Evolutionary conservation across 768 basidiomycete genomes (phyloP).

Genomic region (Leccinum broughii): DNA sequence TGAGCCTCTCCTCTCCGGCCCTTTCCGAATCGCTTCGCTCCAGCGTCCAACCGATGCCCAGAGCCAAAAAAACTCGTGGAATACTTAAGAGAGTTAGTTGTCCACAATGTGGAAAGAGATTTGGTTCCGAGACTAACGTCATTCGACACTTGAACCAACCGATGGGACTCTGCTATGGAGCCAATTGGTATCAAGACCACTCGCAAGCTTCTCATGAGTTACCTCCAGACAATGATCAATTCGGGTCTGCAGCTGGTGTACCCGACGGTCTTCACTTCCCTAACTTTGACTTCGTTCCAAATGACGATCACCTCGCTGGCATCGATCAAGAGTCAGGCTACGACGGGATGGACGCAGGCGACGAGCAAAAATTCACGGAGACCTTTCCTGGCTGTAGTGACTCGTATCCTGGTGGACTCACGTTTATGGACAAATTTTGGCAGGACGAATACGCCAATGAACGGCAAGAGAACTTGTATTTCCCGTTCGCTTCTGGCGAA

Average conservation of each 20-base stretch:
- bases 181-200: neutral
- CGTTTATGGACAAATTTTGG: too few relatives aligned
- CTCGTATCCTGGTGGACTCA: too few relatives aligned
- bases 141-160: constrained; percentile 5
- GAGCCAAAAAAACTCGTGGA: neutral
- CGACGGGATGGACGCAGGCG: neutral
- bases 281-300: too few relatives aligned
- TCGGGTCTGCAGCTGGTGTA: neutral
- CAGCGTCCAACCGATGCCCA: neutral
- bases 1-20: neutral
- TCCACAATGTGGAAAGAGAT: neutral
- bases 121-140: constrained; percentile 9
- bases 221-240: neutral
- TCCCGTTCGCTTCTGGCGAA: too few relatives aligned
- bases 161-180: neutral
- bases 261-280: too few relatives aligned
- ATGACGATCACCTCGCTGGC: neutral
- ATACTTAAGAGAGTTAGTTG: neutral
- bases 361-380: too few relatives aligned
- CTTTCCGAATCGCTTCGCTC: neutral
- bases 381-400: too few relatives aligned
- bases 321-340: neutral
- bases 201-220: neutral
- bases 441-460: too few relatives aligned
- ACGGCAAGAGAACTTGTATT: too few relatives aligned